Percentiles rank a stretch among this genome's conserved stretches.
Conservation (phyloP, 345 rosid species). For the Arabidopsis thaliana region DNA sequence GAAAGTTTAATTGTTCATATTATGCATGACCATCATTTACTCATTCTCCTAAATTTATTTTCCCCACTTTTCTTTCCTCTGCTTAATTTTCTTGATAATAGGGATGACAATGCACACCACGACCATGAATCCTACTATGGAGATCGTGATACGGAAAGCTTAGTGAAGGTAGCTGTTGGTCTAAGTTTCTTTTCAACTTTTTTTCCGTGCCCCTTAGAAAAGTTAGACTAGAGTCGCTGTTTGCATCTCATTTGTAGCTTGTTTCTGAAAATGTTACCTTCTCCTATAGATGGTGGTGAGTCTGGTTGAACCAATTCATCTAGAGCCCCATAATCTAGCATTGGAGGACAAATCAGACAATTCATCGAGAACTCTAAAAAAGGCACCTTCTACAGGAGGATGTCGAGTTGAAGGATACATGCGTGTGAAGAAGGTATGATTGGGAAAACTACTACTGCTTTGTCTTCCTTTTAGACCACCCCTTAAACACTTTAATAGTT, state of each 20-base stretch:
- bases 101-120: slow-evolving; percentile 91
- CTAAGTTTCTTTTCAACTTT: slow-evolving; percentile 32
- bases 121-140: slow-evolving; percentile 99
- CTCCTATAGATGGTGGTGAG: slow-evolving; percentile 70
- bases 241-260: slow-evolving; percentile 10
- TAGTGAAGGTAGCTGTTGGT: slow-evolving; percentile 70
- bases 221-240: slow-evolving; percentile 6
- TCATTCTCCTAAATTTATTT: background rate
- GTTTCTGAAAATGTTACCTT: slow-evolving; percentile 19
- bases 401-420: slow-evolving; percentile 97
- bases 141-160: slow-evolving; percentile 94
- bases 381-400: slow-evolving; percentile 91
- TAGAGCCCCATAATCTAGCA: slow-evolving; percentile 62
- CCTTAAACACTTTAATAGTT: background rate
- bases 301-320: slow-evolving; percentile 67
- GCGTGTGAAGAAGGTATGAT: slow-evolving; percentile 86
- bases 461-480: background rate
- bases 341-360: slow-evolving; percentile 59
- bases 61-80: slow-evolving; percentile 1
- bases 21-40: slow-evolving; percentile 16
- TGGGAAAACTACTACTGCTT: slow-evolving; percentile 18
- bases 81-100: slow-evolving; percentile 44
- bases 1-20: slow-evolving; percentile 13
- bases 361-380: slow-evolving; percentile 50
- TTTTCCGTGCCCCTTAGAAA: background rate